Evolutionary conservation across 257 asterid species (phyloP).

Genomic region (Plantago elongata): DNA sequence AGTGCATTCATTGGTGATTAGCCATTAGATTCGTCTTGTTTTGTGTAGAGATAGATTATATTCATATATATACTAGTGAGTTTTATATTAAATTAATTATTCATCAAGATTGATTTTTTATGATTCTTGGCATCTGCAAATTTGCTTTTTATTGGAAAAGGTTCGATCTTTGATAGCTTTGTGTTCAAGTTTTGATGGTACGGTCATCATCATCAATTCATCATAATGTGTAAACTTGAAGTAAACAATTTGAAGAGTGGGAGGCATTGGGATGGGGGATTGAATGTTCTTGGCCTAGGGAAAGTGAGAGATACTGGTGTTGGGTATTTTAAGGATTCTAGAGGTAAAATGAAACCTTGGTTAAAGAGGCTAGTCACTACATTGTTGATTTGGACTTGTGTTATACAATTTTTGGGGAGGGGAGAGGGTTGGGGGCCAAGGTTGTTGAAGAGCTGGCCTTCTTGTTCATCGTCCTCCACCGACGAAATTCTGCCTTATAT

Average conservation of each 20-base stretch:
- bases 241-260: conserved; percentile 3
- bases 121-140: not conserved
- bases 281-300: conserved; percentile 25
- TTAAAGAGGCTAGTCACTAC: conserved; percentile 41
- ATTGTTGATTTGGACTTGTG: conserved; percentile 49
- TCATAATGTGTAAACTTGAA: conserved; percentile 28
- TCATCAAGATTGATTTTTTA: no score
- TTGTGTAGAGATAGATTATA: no score
- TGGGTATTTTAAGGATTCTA: conserved; percentile 29
- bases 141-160: conserved; percentile 7
- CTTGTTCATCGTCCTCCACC: conserved; percentile 29
- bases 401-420: conserved; percentile 44
- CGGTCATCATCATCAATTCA: not conserved
- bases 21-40: conserved; percentile 44
- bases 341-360: conserved; percentile 48
- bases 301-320: conserved; percentile 16
- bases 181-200: conserved; percentile 12
- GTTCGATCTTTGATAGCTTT: conserved; percentile 13
- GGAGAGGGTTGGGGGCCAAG: conserved; percentile 61
- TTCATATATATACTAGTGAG: no score
- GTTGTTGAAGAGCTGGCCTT: conserved; percentile 50
- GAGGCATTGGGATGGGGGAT: conserved; percentile 19
- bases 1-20: conserved; percentile 29
- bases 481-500: conserved; percentile 13
- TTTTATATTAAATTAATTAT: no score